A percentile compares a stretch with the other conserved stretches of the same genome.
phyloP scores from a whole-genome alignment of 2,329 filamentous ascomycete genomes.

The Colletotrichum karsti region DNA sequence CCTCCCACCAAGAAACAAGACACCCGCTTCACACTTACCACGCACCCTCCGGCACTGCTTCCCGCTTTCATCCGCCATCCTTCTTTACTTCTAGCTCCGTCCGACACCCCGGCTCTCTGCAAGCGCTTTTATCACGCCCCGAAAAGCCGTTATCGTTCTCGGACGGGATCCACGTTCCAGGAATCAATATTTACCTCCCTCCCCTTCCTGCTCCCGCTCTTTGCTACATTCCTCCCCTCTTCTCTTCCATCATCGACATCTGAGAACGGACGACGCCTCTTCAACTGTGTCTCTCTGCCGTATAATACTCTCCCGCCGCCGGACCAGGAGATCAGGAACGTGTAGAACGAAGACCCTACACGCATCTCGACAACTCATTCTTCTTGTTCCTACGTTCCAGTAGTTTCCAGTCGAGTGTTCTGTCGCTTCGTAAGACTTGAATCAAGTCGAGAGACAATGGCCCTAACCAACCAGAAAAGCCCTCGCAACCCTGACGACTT shows the following conservation, averaged over 20 bases:
- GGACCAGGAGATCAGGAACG: constrained; percentile 19
- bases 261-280: constrained; percentile 16
- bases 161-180: constrained; percentile 18
- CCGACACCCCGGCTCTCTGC: constrained; percentile 11
- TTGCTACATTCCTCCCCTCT: constrained; percentile 18
- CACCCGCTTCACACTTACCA: neutral
- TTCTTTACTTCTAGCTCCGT: constrained; percentile 20
- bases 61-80: constrained; percentile 26
- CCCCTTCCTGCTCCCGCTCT: constrained; percentile 20
- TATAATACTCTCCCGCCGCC: constrained; percentile 15
- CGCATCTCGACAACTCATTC: constrained; percentile 23
- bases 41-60: constrained; percentile 7
- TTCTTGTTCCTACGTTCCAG: constrained; percentile 28
- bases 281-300: neutral
- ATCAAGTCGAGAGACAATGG: constrained; percentile 55
- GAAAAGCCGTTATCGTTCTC: constrained; percentile 26
- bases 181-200: constrained; percentile 24
- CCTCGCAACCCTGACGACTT: constrained; percentile 76
- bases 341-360: constrained; percentile 27
- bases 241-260: constrained; percentile 9
- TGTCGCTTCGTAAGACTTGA: constrained; percentile 55
- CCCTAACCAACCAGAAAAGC: constrained; percentile 58
- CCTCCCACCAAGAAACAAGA: constrained; percentile 13
- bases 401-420: constrained; percentile 34
- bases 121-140: constrained; percentile 20